Conservation (phyloP, 495 filamentous ascomycete genomes). For the Aspergillus mulundensis region DNA sequence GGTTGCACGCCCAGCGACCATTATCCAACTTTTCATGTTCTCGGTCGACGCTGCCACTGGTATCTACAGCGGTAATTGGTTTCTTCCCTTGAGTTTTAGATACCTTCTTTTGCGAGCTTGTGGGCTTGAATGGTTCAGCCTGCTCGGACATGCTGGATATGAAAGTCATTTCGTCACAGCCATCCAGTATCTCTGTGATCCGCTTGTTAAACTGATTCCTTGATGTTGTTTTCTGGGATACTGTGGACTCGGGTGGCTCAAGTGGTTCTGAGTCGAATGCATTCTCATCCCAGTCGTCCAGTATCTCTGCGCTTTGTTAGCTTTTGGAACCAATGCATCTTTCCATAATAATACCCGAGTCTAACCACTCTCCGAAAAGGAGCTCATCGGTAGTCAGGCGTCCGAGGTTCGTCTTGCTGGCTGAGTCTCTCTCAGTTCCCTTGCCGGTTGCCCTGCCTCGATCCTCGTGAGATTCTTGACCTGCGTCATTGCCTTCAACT, state of each 20-base stretch:
- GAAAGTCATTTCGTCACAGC: too few species aligned
- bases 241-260: neutral
- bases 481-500: neutral
- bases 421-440: slow-evolving; percentile 5
- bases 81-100: slow-evolving; percentile 12
- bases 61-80: slow-evolving; percentile 6
- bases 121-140: neutral
- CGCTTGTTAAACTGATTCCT: too few species aligned
- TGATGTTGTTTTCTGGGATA: too few species aligned
- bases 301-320: neutral
- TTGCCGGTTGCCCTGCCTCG: slow-evolving; percentile 5
- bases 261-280: neutral
- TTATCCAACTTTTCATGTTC: slow-evolving; percentile 62
- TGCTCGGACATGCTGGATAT: neutral
- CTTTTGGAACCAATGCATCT: neutral
- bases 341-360: slow-evolving; percentile 23
- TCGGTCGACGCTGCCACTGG: slow-evolving; percentile 21
- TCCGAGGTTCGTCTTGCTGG: slow-evolving; percentile 23
- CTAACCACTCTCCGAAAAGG: slow-evolving; percentile 52
- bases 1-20: slow-evolving; percentile 86
- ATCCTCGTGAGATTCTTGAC: slow-evolving; percentile 7
- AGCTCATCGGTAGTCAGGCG: slow-evolving; percentile 56
- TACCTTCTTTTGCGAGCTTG: neutral
- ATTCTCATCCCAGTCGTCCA: slow-evolving; percentile 14
- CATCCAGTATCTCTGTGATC: too few species aligned